Evolutionary conservation across 352 stramenopile species (phyloP).

Genomic region (Pythium angustatum): DNA sequence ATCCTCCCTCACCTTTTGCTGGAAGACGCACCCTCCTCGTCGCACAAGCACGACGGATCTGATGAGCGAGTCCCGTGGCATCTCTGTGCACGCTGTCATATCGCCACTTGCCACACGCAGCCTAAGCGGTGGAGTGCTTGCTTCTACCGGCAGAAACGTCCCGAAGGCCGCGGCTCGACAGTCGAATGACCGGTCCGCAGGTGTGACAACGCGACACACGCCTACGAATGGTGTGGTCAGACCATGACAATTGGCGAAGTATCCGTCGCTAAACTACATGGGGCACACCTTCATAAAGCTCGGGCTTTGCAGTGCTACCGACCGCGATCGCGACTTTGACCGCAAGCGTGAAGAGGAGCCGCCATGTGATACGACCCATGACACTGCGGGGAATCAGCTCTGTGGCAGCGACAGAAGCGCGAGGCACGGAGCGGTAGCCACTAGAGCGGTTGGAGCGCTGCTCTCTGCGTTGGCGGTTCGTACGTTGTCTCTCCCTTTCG

Average conservation of each 20-base stretch:
- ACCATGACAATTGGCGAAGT: too few species aligned
- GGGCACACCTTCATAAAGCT: neutral
- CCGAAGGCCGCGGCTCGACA: conserved; percentile 24
- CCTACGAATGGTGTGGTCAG: too few species aligned
- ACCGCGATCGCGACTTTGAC: neutral
- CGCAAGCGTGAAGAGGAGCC: neutral
- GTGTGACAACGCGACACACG: conserved; percentile 1
- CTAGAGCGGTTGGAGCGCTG: too few species aligned
- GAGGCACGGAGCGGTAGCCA: too few species aligned
- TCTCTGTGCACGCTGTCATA: neutral
- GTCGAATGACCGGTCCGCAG: neutral
- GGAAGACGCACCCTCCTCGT: conserved; percentile 21
- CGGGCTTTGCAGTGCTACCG: neutral
- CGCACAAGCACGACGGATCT: conserved; percentile 18
- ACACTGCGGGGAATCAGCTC: too few species aligned
- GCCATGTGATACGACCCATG: neutral
- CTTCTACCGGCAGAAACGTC: conserved; percentile 7
- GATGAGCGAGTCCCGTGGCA: neutral
- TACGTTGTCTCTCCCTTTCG: too few species aligned
- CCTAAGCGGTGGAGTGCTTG: neutral
- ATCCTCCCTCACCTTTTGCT: conserved; percentile 26
- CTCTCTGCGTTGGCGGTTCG: too few species aligned
- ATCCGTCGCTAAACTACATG: too few species aligned
- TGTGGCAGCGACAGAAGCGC: too few species aligned
- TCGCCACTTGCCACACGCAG: neutral